Evolutionary conservation across 805 yeast genomes (phyloP).

Genomic region (Wickerhamomyces mucosus): DNA sequence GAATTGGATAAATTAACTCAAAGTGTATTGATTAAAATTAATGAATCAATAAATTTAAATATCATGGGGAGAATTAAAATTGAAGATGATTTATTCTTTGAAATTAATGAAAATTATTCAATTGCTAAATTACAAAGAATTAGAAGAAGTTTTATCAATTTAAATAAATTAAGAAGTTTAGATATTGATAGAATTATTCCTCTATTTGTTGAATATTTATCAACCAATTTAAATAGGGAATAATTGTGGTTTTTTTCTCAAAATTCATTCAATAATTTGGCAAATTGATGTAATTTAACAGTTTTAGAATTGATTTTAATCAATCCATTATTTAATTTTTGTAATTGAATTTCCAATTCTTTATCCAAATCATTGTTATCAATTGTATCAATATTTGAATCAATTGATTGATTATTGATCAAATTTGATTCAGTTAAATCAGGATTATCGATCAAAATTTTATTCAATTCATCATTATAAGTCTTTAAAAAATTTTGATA

Average conservation of each 20-base stretch:
- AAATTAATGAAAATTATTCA: conserved; percentile 57
- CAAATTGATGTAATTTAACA: conserved; percentile 6
- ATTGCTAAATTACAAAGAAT: conserved; percentile 76
- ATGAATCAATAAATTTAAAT: conserved; percentile 51
- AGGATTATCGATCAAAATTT: conserved; percentile 2
- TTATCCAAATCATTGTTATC: conserved; percentile 5
- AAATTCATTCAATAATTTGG: conserved; percentile 7
- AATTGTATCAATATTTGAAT: conserved; percentile 3
- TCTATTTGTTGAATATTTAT: conserved; percentile 71
- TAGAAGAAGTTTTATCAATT: conserved; percentile 70
- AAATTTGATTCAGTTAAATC: conserved; percentile 3
- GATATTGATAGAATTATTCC: conserved; percentile 60
- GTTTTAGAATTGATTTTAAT: too few relatives aligned
- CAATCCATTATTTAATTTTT: conserved; percentile 7
- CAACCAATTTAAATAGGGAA: conserved; percentile 35
- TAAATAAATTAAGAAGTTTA: conserved; percentile 72
- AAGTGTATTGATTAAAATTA: conserved; percentile 48
- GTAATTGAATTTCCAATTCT: conserved; percentile 9
- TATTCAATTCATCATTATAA: conserved; percentile 8
- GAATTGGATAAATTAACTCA: conserved; percentile 68
- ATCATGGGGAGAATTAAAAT: conserved; percentile 26
- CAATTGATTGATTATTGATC: background rate
- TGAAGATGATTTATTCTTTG: conserved; percentile 37
- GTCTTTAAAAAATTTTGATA: conserved; percentile 7
- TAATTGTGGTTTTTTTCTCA: too few relatives aligned